Evolutionary conservation across 2,329 filamentous ascomycete genomes (phyloP).

Genomic region (Cordyceps militaris): DNA sequence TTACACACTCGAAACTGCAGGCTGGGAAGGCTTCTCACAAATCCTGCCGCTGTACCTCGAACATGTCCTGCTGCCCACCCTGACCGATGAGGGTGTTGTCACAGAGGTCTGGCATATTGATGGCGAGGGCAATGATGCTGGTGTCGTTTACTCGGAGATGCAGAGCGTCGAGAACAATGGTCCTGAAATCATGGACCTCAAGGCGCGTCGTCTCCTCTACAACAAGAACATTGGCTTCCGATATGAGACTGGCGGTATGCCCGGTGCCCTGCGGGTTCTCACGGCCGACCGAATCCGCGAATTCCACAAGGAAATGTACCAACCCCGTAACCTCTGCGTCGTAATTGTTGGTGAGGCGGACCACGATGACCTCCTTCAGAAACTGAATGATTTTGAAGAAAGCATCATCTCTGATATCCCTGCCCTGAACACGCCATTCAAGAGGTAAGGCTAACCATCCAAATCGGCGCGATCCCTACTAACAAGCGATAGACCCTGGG

Average conservation of each 20-base stretch:
- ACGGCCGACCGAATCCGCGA: conserved; percentile 86
- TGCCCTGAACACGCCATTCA: conserved; percentile 65
- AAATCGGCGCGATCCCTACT: neutral
- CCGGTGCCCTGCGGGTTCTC: conserved; percentile 78
- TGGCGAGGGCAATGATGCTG: conserved; percentile 87
- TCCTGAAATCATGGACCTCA: conserved; percentile 79
- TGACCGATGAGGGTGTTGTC: conserved; percentile 87
- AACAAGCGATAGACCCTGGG: conserved; percentile 57
- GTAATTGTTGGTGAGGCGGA: conserved; percentile 90
- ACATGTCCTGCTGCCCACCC: conserved; percentile 81
- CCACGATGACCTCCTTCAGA: conserved; percentile 69
- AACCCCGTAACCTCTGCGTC: conserved; percentile 88
- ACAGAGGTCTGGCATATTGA: conserved; percentile 97
- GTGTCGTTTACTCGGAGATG: conserved; percentile 98
- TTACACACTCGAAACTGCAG: conserved; percentile 90
- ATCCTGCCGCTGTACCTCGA: conserved; percentile 93
- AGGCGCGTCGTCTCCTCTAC: conserved; percentile 73
- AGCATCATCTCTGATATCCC: conserved; percentile 80
- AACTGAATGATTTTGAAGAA: conserved; percentile 82
- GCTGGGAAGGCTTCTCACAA: conserved; percentile 94
- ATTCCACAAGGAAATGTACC: conserved; percentile 96
- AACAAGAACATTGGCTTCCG: conserved; percentile 86
- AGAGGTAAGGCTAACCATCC: conserved; percentile 37
- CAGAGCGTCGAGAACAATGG: conserved; percentile 86
- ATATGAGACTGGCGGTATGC: conserved; percentile 98